Evolutionary conservation across 306 rosid species (phyloP).

Genomic region (Oxytropis ochrocephala): DNA sequence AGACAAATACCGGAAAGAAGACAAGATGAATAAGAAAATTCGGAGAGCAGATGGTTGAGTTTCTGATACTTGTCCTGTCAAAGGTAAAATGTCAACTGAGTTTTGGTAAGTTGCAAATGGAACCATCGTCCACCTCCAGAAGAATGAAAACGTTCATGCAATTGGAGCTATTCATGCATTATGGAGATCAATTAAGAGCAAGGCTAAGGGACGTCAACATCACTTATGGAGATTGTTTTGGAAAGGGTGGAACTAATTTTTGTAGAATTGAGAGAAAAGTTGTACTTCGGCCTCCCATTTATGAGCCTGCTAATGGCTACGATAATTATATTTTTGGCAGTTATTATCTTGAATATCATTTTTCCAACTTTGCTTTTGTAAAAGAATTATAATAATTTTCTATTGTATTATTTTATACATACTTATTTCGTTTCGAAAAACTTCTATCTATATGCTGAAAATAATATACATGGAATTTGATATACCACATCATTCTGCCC

Average conservation of each 20-base stretch:
- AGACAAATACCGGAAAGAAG: constrained; percentile 63
- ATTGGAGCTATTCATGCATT: background rate
- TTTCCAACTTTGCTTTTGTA: too few species aligned
- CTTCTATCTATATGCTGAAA: too few species aligned
- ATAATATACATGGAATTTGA: too few species aligned
- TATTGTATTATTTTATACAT: too few species aligned
- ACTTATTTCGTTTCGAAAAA: background rate
- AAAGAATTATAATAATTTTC: too few species aligned
- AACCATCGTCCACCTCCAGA: background rate
- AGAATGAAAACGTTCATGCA: background rate
- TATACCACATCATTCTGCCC: too few species aligned
- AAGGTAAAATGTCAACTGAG: background rate
- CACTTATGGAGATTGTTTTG: background rate
- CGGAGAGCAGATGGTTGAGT: constrained; percentile 40
- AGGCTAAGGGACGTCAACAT: background rate
- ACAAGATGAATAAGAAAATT: constrained; percentile 55
- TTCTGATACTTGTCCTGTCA: background rate
- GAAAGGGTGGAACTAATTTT: background rate
- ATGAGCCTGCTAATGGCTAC: too few species aligned
- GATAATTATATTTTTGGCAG: too few species aligned
- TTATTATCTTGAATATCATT: too few species aligned
- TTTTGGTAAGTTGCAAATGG: background rate
- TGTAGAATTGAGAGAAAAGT: too few species aligned
- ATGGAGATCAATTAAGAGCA: background rate
- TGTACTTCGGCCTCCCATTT: too few species aligned